Conservation (phyloP, 1,284 basidiomycete genomes). For the Sporisorium graminicola region DNA sequence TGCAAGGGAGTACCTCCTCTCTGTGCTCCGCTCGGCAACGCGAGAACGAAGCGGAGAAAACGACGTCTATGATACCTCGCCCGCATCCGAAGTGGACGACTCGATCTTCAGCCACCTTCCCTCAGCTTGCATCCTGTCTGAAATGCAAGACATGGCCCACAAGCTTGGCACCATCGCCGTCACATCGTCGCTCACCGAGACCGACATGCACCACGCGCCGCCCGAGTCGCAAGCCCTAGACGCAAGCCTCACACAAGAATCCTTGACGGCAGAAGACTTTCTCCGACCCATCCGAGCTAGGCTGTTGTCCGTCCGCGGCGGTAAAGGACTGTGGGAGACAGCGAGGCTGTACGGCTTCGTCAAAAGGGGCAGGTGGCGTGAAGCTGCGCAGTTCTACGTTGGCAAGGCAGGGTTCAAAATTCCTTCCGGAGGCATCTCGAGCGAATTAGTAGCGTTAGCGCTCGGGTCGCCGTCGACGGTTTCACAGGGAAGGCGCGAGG, state of each 20-base stretch:
- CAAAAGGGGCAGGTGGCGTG: conserved; percentile 20
- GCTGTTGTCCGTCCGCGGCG: conserved; percentile 20
- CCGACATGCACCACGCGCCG: conserved; percentile 12
- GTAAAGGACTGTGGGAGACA: conserved; percentile 45
- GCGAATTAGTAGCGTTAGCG: conserved; percentile 17
- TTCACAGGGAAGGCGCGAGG: neutral
- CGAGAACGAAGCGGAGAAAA: conserved; percentile 4
- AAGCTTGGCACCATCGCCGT: conserved; percentile 28
- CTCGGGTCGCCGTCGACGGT: conserved; percentile 10
- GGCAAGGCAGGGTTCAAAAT: conserved; percentile 33
- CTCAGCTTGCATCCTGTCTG: conserved; percentile 21
- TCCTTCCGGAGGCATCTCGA: conserved; percentile 35
- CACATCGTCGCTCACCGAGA: conserved; percentile 21
- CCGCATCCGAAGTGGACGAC: neutral
- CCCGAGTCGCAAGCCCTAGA: neutral
- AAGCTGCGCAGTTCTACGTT: conserved; percentile 27
- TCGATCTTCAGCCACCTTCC: conserved; percentile 28
- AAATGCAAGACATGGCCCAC: conserved; percentile 23
- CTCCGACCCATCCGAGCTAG: conserved; percentile 20
- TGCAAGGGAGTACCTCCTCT: conserved; percentile 34
- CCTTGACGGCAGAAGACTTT: conserved; percentile 30
- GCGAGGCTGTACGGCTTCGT: conserved; percentile 32
- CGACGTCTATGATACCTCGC: neutral
- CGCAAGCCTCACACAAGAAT: conserved; percentile 1
- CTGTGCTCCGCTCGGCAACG: conserved; percentile 11